Evolutionary conservation across 129 eudicot genomes (phyloP), one percentile per base, ranked within the genome.

Genomic region (Lonicera japonica): DNA sequence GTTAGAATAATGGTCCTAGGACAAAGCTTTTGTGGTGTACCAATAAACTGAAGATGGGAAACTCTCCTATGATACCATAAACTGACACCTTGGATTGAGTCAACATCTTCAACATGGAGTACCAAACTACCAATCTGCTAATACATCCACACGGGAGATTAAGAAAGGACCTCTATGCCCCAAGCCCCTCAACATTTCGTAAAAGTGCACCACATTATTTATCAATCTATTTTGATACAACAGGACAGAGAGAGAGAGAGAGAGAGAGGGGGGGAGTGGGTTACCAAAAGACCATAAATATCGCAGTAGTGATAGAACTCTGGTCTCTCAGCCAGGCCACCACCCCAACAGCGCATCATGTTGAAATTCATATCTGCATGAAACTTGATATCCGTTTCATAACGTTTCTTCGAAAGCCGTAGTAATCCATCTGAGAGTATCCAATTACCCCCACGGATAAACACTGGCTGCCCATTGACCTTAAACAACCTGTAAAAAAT

Each of bases 381-480:
- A 74, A 94, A 94, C 69, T 77, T 94, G 34, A 94, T 88, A 67
- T 94, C 99, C 47, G 99, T 85, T 72, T 78, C 17, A 48, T 94
- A 94, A 9, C 99, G 86, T 52, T 77, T 67, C 67, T 85, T 83
- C 56, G 96, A 88, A 21, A 94, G 83, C 70, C 99, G 80, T 52
- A 94, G 75, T 54, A 94, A 73, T 69, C 99, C 99, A 83, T 94
- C 99, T 47, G 99, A 94, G 56, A 88, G 68, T 53, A 94, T 94
- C 99, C 99, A 94, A 34, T 94, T 94, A 58, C 99, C 99, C 54
- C 99, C 99, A 52, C 96, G 99, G 71, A 94, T 94, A 55, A 94
- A 94, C 56, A 94, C 66, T 45, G 92, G 95, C 79, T 92, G 73
- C 50, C 95, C 99, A 68, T 92, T 92, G 54, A 92, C 96, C 73